A percentile compares a stretch with the other conserved stretches of the same genome.
phyloP scores from a whole-genome alignment of 1,284 basidiomycete species.

The Cystobasidium pallidum region DNA sequence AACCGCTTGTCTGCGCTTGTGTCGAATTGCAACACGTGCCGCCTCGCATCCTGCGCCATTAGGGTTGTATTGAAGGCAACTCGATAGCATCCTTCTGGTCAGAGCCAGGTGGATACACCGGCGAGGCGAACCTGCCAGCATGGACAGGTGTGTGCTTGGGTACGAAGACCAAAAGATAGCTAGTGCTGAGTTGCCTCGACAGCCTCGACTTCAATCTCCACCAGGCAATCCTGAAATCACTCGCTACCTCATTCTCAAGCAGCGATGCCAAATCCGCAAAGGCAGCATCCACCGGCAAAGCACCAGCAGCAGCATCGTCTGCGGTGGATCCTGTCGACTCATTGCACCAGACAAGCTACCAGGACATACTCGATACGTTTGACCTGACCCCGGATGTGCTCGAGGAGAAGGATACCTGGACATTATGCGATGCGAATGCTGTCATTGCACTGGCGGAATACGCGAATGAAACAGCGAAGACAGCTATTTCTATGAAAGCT shows the following conservation, averaged over 20 bases:
- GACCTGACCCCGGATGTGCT: slow-evolving; percentile 43
- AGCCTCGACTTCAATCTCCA: slow-evolving; percentile 69
- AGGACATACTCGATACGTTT: slow-evolving; percentile 40
- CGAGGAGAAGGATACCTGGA: slow-evolving; percentile 58
- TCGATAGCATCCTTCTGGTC: no score
- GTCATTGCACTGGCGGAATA: slow-evolving; percentile 51
- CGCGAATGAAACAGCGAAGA: slow-evolving; percentile 28
- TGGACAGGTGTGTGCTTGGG: slow-evolving; percentile 11
- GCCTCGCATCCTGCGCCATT: no score
- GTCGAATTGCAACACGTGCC: background rate
- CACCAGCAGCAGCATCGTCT: slow-evolving; percentile 36
- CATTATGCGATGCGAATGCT: slow-evolving; percentile 48
- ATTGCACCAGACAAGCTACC: slow-evolving; percentile 46
- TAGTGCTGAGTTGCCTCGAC: background rate
- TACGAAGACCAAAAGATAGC: no score
- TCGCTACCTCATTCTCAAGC: slow-evolving; percentile 61
- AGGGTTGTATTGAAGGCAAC: no score
- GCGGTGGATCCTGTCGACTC: slow-evolving; percentile 34
- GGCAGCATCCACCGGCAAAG: slow-evolving; percentile 39
- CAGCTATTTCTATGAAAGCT: background rate
- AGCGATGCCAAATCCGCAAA: slow-evolving; percentile 49
- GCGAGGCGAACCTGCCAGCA: background rate
- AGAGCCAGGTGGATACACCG: background rate
- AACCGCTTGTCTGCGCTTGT: no score
- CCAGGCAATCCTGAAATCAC: slow-evolving; percentile 75